Evolutionary conservation across 371 early-diverging fungal species (phyloP).

Genomic region (Mortierella sp.): DNA sequence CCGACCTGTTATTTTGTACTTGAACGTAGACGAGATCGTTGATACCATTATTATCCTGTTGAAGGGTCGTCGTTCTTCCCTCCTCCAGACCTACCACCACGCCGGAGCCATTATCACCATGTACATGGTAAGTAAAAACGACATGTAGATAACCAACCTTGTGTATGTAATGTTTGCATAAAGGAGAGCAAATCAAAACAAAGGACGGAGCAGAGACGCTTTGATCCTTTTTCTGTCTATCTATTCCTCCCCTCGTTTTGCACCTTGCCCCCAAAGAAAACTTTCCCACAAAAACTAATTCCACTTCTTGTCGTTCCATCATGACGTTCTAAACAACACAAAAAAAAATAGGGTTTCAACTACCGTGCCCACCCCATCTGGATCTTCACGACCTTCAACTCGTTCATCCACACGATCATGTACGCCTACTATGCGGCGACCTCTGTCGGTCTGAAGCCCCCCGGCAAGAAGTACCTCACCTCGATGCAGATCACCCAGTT

Average conservation of each 20-base stretch:
- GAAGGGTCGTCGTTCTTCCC: conserved; percentile 84
- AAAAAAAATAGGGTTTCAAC: conserved; percentile 64
- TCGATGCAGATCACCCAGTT: conserved; percentile 92
- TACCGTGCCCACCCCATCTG: conserved; percentile 83
- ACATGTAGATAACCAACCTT: too few species aligned
- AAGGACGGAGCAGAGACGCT: not conserved
- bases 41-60: conserved; percentile 88
- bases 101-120: conserved; percentile 90
- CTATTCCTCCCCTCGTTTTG: not conserved
- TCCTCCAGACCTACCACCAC: conserved; percentile 92
- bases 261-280: not conserved
- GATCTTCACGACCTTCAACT: conserved; percentile 90
- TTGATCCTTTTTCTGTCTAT: not conserved
- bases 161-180: not conserved
- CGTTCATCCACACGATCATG: conserved; percentile 95
- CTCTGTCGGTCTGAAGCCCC: conserved; percentile 81
- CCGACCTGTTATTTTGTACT: not conserved
- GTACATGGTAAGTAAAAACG: conserved; percentile 63
- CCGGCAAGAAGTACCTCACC: conserved; percentile 87
- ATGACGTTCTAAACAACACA: not conserved
- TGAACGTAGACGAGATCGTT: conserved; percentile 75
- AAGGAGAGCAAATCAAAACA: not conserved
- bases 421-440: conserved; percentile 89
- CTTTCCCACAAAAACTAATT: conserved; percentile 9
- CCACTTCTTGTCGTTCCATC: not conserved